Percentiles rank a stretch among this genome's conserved stretches.
Evolutionary conservation across 2,329 filamentous ascomycete genomes (phyloP).

Genomic region (Neofusicoccum ribis): DNA sequence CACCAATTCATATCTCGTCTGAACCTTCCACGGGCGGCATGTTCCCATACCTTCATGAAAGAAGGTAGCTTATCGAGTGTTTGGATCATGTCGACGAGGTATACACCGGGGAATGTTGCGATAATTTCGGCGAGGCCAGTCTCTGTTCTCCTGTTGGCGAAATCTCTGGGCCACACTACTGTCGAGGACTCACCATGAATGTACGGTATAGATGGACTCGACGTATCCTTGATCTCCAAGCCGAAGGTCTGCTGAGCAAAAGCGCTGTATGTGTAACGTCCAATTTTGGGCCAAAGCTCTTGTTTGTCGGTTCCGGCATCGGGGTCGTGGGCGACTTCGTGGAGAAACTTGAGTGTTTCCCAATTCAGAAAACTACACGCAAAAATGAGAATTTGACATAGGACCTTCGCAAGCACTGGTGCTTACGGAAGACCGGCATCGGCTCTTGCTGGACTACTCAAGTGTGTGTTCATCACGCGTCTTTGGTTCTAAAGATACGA

Average conservation of each 20-base stretch:
- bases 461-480: background rate
- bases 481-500: background rate
- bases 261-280: background rate
- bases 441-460: background rate
- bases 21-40: background rate
- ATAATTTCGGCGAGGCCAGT: background rate
- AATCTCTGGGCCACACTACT: background rate
- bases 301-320: background rate
- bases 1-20: background rate
- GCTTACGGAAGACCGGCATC: conserved; percentile 3
- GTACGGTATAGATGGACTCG: background rate
- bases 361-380: background rate
- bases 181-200: background rate
- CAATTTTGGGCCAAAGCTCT: background rate
- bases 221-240: background rate
- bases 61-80: background rate
- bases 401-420: background rate
- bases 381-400: background rate
- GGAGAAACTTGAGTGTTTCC: background rate
- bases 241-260: conserved; percentile 10
- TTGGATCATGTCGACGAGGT: background rate
- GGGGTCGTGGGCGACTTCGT: background rate
- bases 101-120: background rate
- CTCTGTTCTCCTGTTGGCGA: background rate
- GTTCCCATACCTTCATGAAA: background rate